A percentile compares a stretch with the other conserved stretches of the same genome.
phyloP scores from a whole-genome alignment of 2,329 filamentous ascomycete species.

The Aspergillus sp. region DNA sequence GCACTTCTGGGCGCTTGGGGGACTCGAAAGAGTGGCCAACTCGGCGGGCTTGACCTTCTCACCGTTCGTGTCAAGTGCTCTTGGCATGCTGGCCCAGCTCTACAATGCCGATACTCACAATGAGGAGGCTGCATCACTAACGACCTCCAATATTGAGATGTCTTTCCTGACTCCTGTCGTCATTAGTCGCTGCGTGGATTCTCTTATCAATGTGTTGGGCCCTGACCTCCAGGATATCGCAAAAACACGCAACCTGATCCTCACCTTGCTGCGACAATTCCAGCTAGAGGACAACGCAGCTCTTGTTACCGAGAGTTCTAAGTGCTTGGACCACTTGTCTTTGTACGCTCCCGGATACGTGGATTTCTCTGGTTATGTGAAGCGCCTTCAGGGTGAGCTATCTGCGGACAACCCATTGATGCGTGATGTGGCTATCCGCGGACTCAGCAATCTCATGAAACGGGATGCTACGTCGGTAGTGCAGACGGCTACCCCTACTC shows the following conservation, averaged over 20 bases:
- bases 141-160: constrained; percentile 87
- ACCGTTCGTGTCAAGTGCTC: constrained; percentile 80
- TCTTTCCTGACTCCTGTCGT: constrained; percentile 79
- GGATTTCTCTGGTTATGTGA: constrained; percentile 80
- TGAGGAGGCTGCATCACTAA: constrained; percentile 72
- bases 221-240: constrained; percentile 90
- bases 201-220: constrained; percentile 93
- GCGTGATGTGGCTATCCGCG: constrained; percentile 78
- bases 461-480: constrained; percentile 82
- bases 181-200: constrained; percentile 85
- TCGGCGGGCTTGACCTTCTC: constrained; percentile 92
- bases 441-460: constrained; percentile 93
- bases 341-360: constrained; percentile 88
- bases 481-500: constrained; percentile 67
- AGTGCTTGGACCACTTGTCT: constrained; percentile 85
- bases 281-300: constrained; percentile 69
- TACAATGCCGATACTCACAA: constrained; percentile 93
- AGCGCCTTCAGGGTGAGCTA: constrained; percentile 74
- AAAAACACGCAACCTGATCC: constrained; percentile 87
- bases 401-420: constrained; percentile 68
- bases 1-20: constrained; percentile 94
- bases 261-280: constrained; percentile 82
- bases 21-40: constrained; percentile 80
- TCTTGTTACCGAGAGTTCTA: constrained; percentile 73
- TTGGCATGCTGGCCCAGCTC: constrained; percentile 91